Percentiles rank a stretch among this genome's conserved stretches.
Conservation (phyloP, 2,329 filamentous ascomycete genomes). For the Colletotrichum tropicale region DNA sequence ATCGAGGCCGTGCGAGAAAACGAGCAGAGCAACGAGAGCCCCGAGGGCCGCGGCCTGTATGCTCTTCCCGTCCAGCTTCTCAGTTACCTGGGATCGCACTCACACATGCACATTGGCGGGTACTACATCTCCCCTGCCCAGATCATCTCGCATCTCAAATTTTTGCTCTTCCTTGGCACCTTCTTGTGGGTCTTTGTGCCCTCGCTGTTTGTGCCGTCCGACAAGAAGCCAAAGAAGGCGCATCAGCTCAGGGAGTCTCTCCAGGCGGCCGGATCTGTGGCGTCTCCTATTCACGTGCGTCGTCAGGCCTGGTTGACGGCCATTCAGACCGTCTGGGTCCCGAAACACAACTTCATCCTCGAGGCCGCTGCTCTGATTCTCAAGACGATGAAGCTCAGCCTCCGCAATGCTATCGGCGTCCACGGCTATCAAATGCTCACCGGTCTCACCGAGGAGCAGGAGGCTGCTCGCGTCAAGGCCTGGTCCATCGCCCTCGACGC, state of each 20-base stretch:
- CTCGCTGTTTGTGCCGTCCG: constrained; percentile 48
- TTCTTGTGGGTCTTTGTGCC: constrained; percentile 61
- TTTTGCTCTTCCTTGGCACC: constrained; percentile 56
- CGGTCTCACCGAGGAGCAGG: constrained; percentile 82
- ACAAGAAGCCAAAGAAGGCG: constrained; percentile 55
- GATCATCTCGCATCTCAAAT: constrained; percentile 56
- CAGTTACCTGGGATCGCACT: constrained; percentile 46
- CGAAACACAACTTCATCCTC: constrained; percentile 82
- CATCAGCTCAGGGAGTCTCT: constrained; percentile 41
- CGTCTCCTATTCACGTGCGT: constrained; percentile 84
- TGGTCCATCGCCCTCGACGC: constrained; percentile 95
- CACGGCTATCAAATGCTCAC: constrained; percentile 80
- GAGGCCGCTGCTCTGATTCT: constrained; percentile 81
- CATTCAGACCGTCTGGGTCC: constrained; percentile 91
- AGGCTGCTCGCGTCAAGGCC: constrained; percentile 84
- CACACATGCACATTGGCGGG: constrained; percentile 59
- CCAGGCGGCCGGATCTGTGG: constrained; percentile 69
- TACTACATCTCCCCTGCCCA: constrained; percentile 51
- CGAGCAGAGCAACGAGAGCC: constrained; percentile 67
- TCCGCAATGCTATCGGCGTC: constrained; percentile 78
- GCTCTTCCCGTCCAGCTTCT: constrained; percentile 67
- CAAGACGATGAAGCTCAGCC: constrained; percentile 82
- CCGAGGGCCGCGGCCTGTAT: constrained; percentile 70
- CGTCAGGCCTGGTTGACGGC: constrained; percentile 92
- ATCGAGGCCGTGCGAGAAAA: constrained; percentile 78